Evolutionary conservation across 1,139 yeast species (phyloP), one percentile per base, ranked within the genome.

Genomic region (Candida dubliniensis): DNA sequence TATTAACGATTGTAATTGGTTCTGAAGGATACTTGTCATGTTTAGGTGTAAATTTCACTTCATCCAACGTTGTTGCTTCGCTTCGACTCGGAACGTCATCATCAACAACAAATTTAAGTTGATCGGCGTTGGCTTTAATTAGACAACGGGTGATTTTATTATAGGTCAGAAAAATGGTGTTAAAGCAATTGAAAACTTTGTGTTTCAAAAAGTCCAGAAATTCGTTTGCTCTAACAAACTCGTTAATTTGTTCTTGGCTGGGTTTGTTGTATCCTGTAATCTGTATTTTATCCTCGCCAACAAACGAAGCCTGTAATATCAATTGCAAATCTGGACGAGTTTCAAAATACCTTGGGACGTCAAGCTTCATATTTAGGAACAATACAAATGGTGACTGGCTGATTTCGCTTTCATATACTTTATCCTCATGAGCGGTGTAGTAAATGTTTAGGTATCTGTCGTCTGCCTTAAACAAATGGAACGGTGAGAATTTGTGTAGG

Each of bases 391-490:
- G 83, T 0, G 91, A 77, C 52, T 75, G 79, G 30, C 77, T 66
- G 3, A 64, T 68, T 59, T 91, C 98, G 8, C 64, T 64, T 10
- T 63, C 61, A 56, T 89, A 90, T 1, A 79, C 74, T 1, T 70
- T 62, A 3, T 71, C 55, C 52, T 85, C 95, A 57, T 91, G 96
- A 1, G 96, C 97, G 0, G 96, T 83, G 12, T 87, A 82, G 60
- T 81, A 90, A 0, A 85, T 58, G 5, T 76, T 70, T 23, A 81
- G 60, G 26, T 47, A 47, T 2, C 36, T 26, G 38, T 70, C 67
- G 3, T 59, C 64, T 11, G 45, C 35, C 53, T 77, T 81, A 69
- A 91, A 91, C 30, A 91, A 67, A 66, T 91, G 97, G 63, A 91
- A 89, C 3, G 96, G 91, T 43, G 89, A 87, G 2, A 83, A 76